phyloP scores from a whole-genome alignment of 768 basidiomycete genomes.

The Mycena pura region DNA sequence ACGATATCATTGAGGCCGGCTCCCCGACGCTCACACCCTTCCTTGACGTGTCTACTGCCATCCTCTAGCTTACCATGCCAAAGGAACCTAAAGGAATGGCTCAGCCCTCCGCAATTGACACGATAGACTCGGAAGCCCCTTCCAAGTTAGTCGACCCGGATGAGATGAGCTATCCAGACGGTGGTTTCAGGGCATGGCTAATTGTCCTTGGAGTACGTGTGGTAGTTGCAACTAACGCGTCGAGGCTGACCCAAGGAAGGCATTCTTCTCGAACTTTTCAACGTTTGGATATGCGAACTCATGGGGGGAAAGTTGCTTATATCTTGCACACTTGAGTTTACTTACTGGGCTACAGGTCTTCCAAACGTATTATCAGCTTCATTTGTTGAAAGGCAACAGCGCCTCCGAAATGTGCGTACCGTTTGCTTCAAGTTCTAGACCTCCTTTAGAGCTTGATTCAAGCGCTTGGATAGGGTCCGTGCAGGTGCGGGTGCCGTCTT shows the following conservation, averaged over 20 bases:
- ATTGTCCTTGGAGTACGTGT: constrained; percentile 43
- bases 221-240: neutral
- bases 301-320: constrained; percentile 64
- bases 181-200: constrained; percentile 48
- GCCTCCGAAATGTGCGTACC: constrained; percentile 71
- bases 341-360: constrained; percentile 55
- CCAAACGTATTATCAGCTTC: constrained; percentile 73
- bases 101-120: no score
- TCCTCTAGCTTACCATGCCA: no score
- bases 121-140: no score
- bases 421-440: constrained; percentile 21
- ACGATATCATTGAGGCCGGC: no score
- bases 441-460: neutral
- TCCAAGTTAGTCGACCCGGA: no score
- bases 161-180: constrained; percentile 40
- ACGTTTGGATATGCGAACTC: constrained; percentile 76
- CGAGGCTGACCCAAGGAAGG: constrained; percentile 8
- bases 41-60: no score
- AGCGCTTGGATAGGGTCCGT: constrained; percentile 86
- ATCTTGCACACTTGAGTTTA: neutral
- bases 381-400: constrained; percentile 46
- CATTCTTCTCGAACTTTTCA: constrained; percentile 12
- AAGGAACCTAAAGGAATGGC: no score
- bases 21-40: no score
- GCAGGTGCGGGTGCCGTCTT: constrained; percentile 49